Base-by-base conservation (phyloP, 2,329 filamentous ascomycete genomes). In the Trichoderma pleuroti region DNA sequence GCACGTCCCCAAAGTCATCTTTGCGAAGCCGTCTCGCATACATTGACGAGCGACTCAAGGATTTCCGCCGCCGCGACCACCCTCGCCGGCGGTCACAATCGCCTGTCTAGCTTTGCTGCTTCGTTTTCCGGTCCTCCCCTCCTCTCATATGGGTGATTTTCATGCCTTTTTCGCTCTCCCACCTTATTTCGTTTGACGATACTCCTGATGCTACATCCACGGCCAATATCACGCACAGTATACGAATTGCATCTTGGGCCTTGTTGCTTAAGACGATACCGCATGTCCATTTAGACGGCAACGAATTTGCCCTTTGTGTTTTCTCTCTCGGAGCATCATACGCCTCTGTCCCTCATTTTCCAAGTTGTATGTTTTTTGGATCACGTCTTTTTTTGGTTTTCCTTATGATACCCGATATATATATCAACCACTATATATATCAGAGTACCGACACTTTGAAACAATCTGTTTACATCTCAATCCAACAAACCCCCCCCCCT, bases 41-140 rank as follows among this genome's bases (percentile, higher is more conserved):
- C 72, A 84, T 89, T 60, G 87, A 89, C 75, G 84, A 87, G 74
- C 85, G 86, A 46, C 83, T 89, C 56, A 85, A 84, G 73, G 85
- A 87, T 72, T 81, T 89, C 71, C 84, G 86, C 72, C 83, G 81
- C 60, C 83, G 83, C 46, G 81, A 81, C 67, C 75, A 74, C 30
- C 79, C 80, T 54, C 80, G 78, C 10, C 81, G 81, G 70, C 83
- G 83, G 64, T 86, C 86, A 9, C 83, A 86, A 73, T 87, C 86
- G 26, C 86, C 39, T 4, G 30, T 36, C 18, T 68, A 28, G 12
- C 1, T 3, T 36, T 14, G n/a, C 5, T 18, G 2, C n/a, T 60
- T 42, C 39, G 7, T 75, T 83, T 54, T 86, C 80, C 82, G 60
- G 26, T 56, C 49, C 49, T 28, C 70, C n/a, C 63, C 54, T 36